Conservation (phyloP, 805 yeast genomes). For the Saccharomycopsis sp. region DNA sequence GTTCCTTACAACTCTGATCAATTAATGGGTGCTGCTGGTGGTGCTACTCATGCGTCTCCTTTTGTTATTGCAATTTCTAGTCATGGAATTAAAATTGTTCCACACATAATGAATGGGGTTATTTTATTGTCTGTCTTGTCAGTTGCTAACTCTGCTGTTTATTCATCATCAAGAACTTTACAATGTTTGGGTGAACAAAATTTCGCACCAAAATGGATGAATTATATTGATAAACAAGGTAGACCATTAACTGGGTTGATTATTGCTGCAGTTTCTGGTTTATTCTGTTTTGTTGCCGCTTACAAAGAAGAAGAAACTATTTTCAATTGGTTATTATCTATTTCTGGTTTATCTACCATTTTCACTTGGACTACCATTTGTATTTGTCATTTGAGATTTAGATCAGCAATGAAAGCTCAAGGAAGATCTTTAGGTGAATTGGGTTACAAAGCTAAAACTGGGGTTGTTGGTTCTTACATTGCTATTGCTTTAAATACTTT, state of each 20-base stretch:
- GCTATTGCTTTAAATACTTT: conserved; percentile 43
- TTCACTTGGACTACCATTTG: conserved; percentile 60
- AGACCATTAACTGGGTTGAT: conserved; percentile 53
- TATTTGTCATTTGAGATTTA: conserved; percentile 50
- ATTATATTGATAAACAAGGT: conserved; percentile 49
- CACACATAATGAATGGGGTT: conserved; percentile 59
- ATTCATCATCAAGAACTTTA: conserved; percentile 41
- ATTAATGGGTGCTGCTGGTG: conserved; percentile 37
- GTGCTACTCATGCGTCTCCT: conserved; percentile 53
- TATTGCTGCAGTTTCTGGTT: conserved; percentile 47
- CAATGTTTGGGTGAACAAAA: conserved; percentile 53
- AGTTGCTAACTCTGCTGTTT: conserved; percentile 53
- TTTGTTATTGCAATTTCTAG: conserved; percentile 54
- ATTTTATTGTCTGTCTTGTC: conserved; percentile 55
- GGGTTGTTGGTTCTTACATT: conserved; percentile 47
- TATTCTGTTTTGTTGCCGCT: conserved; percentile 62
- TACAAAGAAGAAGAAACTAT: conserved; percentile 49
- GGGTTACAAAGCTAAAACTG: conserved; percentile 46
- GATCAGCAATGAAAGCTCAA: conserved; percentile 50
- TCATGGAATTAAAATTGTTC: conserved; percentile 48
- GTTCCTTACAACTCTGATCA: conserved; percentile 44
- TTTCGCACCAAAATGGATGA: conserved; percentile 47
- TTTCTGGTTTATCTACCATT: conserved; percentile 55
- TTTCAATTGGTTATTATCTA: conserved; percentile 58
- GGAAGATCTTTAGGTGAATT: conserved; percentile 45